phyloP scores from a whole-genome alignment of 345 rosid genomes.

The Eucalyptus lansdowneana region DNA sequence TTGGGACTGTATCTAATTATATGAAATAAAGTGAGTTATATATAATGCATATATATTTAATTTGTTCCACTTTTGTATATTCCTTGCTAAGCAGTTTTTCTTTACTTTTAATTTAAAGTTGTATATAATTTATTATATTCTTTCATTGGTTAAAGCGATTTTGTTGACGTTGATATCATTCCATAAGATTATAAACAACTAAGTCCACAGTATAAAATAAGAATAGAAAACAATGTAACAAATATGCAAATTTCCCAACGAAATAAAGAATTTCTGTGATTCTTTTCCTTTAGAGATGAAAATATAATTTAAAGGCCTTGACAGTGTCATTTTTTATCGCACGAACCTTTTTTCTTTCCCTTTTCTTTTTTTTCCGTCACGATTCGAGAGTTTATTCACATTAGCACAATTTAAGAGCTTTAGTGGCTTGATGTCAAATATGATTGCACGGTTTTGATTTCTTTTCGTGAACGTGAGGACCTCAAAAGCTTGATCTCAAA shows the following conservation, averaged over 20 bases:
- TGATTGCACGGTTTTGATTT: neutral
- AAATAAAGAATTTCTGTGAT: neutral
- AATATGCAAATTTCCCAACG: neutral
- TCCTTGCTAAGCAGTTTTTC: neutral
- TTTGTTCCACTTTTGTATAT: neutral
- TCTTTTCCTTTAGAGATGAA: neutral
- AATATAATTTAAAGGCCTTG: neutral
- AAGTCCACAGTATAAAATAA: neutral
- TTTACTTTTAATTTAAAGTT: neutral
- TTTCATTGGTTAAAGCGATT: neutral
- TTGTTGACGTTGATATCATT: neutral
- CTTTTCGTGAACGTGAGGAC: neutral
- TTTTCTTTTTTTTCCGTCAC: rapidly evolving
- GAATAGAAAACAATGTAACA: neutral
- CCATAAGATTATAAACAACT: neutral
- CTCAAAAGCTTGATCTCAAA: neutral
- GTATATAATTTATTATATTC: neutral
- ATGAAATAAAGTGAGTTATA: neutral
- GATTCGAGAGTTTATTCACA: neutral
- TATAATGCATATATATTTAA: neutral
- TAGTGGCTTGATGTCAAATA: neutral
- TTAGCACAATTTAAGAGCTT: neutral
- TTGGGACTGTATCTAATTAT: neutral
- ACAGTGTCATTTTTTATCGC: neutral
- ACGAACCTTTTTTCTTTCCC: rapidly evolving